Base-by-base conservation (phyloP, 306 rosid species). In the Betula pendula region DNA sequence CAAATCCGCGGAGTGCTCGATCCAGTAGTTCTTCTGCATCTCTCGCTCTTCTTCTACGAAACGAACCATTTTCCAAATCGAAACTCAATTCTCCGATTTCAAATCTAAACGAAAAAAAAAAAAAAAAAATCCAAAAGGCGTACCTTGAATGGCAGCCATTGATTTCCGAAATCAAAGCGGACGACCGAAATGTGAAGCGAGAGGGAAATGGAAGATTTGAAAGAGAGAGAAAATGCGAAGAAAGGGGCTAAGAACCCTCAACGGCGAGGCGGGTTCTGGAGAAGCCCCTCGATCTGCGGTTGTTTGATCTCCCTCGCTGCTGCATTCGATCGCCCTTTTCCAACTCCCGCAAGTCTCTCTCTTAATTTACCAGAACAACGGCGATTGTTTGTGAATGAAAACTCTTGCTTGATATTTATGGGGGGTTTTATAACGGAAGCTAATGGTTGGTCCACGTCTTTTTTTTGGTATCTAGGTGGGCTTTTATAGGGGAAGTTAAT, bases 211-310 rank as follows among this genome's bases (percentile, higher is more conserved):
- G 45, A 55, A 6, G 49, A 53, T 17, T 20, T 31, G 67, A 38
- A 35, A 35, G 33, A 25, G 71, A 0, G 51, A 31, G 11, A 51
- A 13, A 38, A 24, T 29, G 44, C 33, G 71, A 67, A 12, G 20
- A 27, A 14, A 49, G 0, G 29, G 65, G 19, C 42, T 84, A 75
- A 38, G 78, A 79, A 16, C 97, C 99, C 83, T 95, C 97, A 70
- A 92, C 47, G 35, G 99, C 99, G 15, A 88, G 59, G 44, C 99
- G 91, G 17, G 85, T 85, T 69, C 98, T 90, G 7, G 97, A 79
- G 82, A 92, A 95, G 87, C 97, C 89, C 92, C 97, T 83, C 10
- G 97, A 92, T 88, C 97, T 88, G 45, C 99, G 97, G 91, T 90
- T 80, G 58, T 31, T 0, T 1, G 29, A 58, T 81, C 82, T 78